These are phyloP conservation scores for Nepenthes alata DNA, from an alignment of 179 eudicot species.

Conservation along the genomic window DNA sequence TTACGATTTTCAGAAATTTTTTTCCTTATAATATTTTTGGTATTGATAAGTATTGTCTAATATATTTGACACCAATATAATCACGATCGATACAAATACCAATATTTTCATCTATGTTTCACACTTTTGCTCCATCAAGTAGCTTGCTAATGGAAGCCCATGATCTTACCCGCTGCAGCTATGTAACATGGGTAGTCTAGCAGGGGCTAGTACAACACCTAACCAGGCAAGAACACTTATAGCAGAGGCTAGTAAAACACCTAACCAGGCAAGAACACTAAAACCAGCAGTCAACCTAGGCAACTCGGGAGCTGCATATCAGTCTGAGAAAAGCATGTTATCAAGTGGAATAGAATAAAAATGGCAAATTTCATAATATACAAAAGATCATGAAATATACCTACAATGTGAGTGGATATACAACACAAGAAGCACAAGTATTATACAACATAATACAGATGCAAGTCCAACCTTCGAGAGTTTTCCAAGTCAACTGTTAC, in stretches of 20 bases:
- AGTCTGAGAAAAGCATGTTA: constrained; percentile 2
- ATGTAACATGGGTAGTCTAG: constrained; percentile 65
- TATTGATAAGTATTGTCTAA: too few species aligned
- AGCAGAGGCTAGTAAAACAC: constrained; percentile 53
- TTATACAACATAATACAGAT: constrained; percentile 65
- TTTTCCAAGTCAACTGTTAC: constrained; percentile 55
- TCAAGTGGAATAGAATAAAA: too few species aligned
- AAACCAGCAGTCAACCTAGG: constrained; percentile 68
- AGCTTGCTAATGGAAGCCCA: not conserved
- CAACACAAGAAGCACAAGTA: constrained; percentile 54
- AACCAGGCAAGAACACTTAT: constrained; percentile 70
- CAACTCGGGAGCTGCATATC: constrained; percentile 43
- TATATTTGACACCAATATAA: too few species aligned
- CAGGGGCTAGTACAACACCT: constrained; percentile 66
- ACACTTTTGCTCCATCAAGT: constrained; percentile 1
- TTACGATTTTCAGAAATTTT: too few species aligned
- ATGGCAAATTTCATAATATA: not conserved
- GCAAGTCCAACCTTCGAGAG: constrained; percentile 85
- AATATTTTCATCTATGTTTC: too few species aligned
- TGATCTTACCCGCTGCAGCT: constrained; percentile 78
- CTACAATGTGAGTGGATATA: constrained; percentile 61
- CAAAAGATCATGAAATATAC: constrained; percentile 27
- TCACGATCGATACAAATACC: too few species aligned
- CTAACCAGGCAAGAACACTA: constrained; percentile 83
- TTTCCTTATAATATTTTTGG: too few species aligned